Percentiles rank a stretch among this genome's conserved stretches.
Evolutionary conservation across 2,329 filamentous ascomycete genomes (phyloP).

Genomic region (Penicillium vulpinum): DNA sequence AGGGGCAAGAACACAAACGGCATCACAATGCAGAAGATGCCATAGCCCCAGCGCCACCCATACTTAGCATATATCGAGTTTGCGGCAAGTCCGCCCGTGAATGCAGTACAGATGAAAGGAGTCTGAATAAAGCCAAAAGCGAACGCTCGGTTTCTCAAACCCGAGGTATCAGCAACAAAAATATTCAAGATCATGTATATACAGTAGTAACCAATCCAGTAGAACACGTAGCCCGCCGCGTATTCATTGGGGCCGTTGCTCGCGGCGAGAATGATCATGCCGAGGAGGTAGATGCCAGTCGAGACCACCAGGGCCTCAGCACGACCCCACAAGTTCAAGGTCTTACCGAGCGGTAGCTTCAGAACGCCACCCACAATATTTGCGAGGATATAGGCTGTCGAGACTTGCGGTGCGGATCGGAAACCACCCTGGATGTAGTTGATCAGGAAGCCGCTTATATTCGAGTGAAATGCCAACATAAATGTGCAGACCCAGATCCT

Average conservation of each 20-base stretch:
- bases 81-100: conserved; percentile 55
- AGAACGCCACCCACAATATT: conserved; percentile 58
- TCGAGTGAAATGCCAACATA: conserved; percentile 46
- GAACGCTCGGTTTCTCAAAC: conserved; percentile 60
- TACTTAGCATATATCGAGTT: conserved; percentile 50
- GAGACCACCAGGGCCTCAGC: conserved; percentile 59
- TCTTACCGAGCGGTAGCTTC: conserved; percentile 63
- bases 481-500: conserved; percentile 51
- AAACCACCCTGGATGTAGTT: conserved; percentile 56
- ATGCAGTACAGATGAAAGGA: conserved; percentile 63
- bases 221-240: conserved; percentile 64
- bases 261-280: conserved; percentile 62
- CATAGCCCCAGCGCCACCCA: conserved; percentile 65
- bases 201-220: conserved; percentile 58
- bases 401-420: conserved; percentile 51
- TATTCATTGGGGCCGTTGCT: conserved; percentile 63
- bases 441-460: conserved; percentile 45
- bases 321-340: conserved; percentile 64
- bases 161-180: conserved; percentile 64
- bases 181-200: conserved; percentile 58
- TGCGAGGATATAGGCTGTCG: conserved; percentile 55
- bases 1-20: conserved; percentile 59
- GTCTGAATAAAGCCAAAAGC: conserved; percentile 60
- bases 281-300: conserved; percentile 48
- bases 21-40: conserved; percentile 60